phyloP scores from a whole-genome alignment of 2,329 filamentous ascomycete genomes.

The Fusarium dimerum region DNA sequence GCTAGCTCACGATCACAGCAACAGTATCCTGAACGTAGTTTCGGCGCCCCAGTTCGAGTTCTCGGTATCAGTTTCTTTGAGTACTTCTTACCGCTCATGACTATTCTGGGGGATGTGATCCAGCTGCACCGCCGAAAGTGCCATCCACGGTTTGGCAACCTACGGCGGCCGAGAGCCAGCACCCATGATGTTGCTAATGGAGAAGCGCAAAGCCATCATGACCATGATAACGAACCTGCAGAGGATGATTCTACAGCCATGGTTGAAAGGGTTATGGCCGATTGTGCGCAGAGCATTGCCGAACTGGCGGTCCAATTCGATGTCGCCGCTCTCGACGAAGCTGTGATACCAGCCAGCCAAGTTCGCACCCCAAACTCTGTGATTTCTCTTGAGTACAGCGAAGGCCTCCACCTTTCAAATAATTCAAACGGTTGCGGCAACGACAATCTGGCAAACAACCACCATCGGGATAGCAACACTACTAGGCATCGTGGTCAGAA shows the following conservation, averaged over 20 bases:
- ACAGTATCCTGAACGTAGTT: slow-evolving; percentile 34
- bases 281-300: slow-evolving; percentile 41
- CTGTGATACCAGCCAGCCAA: slow-evolving; percentile 1
- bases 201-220: neutral
- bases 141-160: slow-evolving; percentile 43
- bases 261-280: slow-evolving; percentile 38
- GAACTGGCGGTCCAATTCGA: neutral
- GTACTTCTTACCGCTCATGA: slow-evolving; percentile 51
- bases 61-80: slow-evolving; percentile 49
- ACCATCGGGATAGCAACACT: too few species aligned
- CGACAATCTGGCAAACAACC: too few species aligned
- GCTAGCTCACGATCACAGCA: slow-evolving; percentile 26
- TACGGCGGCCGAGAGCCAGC: neutral
- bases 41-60: slow-evolving; percentile 41
- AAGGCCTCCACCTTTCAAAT: neutral
- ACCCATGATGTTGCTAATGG: neutral
- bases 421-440: neutral
- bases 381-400: too few species aligned
- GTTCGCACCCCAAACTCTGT: slow-evolving; percentile 1
- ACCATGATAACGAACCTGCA: neutral
- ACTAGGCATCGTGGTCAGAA: too few species aligned
- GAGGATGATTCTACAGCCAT: slow-evolving; percentile 13
- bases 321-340: slow-evolving; percentile 1
- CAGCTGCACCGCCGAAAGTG: slow-evolving; percentile 46
- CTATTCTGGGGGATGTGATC: slow-evolving; percentile 50